Evolutionary conservation across 2,329 filamentous ascomycete species (phyloP), one percentile per base, ranked within the genome.

Genomic region (Niveomyces coronatus): DNA sequence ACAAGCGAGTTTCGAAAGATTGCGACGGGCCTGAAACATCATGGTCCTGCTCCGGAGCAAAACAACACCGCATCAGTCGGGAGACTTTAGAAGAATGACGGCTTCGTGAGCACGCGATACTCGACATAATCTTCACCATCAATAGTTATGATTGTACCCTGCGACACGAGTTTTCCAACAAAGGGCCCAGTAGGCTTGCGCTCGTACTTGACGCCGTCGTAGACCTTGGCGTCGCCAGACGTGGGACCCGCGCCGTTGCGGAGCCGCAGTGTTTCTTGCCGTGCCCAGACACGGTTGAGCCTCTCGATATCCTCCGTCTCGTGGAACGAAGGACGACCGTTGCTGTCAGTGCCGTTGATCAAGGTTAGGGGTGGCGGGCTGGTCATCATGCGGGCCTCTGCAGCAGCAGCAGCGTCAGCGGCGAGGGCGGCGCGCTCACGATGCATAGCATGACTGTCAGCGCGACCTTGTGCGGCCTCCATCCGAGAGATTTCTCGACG

Each of bases 81-180:
- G n/a, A n/a, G n/a, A 5, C 9, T 39, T 50, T 53, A 76, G 45
- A 76, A 79, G 49, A 79, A 79, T 0, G 65, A 70, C 0, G 74
- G 74, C 56, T 77, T 79, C 1, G 71, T 78, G 18, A 81, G 64
- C 2, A 81, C 73, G 2, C 76, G 68, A 45, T 80, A 80, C 52
- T 80, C 76, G 23, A 81, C 74, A 43, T 76, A 81, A 45, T 80
- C 76, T 51, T 80, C 76, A 16, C 75, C 76, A 42, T 80, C 74
- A 42, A 81, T 80, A 33, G 62, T 77, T 48, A 80, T 68, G 16
- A 80, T 74, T 9, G 68, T 69, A 5, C 75, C 71, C 43, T 74
- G 67, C 32, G 71, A 76, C 20, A 77, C 74, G n/a, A 79, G 66
- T 51, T 78, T 77, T 17, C 75, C 76, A 44, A 68, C 62, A 42